Evolutionary conservation across 768 basidiomycete species (phyloP), one percentile per base, ranked within the genome.

Genomic region (Mycena leptocephala): DNA sequence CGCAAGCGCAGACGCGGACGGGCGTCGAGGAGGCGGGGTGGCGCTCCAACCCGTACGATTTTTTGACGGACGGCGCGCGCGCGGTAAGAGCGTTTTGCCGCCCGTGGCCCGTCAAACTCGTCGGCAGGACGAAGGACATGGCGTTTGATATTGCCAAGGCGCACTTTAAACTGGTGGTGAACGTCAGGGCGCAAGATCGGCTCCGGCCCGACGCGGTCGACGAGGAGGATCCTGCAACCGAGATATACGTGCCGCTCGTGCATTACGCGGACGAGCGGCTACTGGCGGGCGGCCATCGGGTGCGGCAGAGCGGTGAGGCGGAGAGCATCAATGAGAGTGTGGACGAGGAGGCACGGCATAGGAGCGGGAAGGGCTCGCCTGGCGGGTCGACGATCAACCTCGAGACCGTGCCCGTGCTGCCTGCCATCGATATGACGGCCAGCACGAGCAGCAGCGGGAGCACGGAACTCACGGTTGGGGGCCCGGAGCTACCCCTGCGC

Each of bases 231-330:
- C 85, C 91, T 1, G 89, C 93, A n/a, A 99, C 97, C 24, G 98
- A 98, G 88, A 93, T 99, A 26, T 99, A 91, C 82, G 83, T 99
- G 1, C 98, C 98, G 6, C 88, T 96, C 62, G 93, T 98, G 24
- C 98, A 99, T 82, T 99, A 93, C 82, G 95, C 94, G 4, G 88
- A 89, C 75, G 77, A 76, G 58, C 77, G 83, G 59, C 61, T 88
- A 33, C 72, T 88, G n/a, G 76, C 30, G 51, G 74, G 58, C 77
- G 78, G 78, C 58, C 76, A 20, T 76, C 78, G 32, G 32, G 22
- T 16, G 20, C 76, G 62, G 76, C 72, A 74, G 61, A 77, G 72
- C 30, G 53, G 32, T 11, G 76, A 78, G 16, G 30, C 67, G 24
- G 70, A 58, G 51, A 78, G 77, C 51, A 64, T 70, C 24, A 74